Evolutionary conservation across 2,329 filamentous ascomycete species (phyloP).

Genomic region (Blastomyces emzantsi): DNA sequence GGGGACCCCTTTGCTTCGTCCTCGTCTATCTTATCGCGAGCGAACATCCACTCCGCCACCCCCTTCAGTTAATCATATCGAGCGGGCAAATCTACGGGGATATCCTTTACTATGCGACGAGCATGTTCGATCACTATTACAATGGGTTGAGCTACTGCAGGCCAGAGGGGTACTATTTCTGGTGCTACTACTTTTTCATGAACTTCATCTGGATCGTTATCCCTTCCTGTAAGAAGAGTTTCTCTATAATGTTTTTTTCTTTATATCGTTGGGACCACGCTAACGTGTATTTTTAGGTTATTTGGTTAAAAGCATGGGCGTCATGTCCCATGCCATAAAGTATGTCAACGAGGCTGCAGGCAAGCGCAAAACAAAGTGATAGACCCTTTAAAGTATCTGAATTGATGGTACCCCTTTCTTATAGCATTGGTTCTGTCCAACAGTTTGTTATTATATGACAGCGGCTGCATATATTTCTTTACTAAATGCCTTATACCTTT

Average conservation of each 20-base stretch:
- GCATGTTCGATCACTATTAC: slow-evolving; percentile 51
- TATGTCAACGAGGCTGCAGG: slow-evolving; percentile 18
- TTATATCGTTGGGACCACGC: neutral
- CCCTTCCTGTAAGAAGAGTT: slow-evolving; percentile 42
- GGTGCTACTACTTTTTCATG: slow-evolving; percentile 58
- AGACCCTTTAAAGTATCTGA: neutral
- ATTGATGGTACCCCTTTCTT: neutral
- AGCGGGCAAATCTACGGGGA: slow-evolving; percentile 58
- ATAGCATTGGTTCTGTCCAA: neutral
- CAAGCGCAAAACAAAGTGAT: slow-evolving; percentile 24
- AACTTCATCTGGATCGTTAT: slow-evolving; percentile 59
- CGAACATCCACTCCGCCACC: slow-evolving; percentile 49
- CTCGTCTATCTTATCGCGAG: slow-evolving; percentile 47
- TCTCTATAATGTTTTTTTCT: neutral
- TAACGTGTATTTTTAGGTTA: slow-evolving; percentile 22
- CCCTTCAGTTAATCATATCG: slow-evolving; percentile 52
- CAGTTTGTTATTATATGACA: neutral
- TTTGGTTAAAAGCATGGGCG: slow-evolving; percentile 25
- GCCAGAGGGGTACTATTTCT: slow-evolving; percentile 56
- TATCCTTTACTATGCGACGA: slow-evolving; percentile 55
- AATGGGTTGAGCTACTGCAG: slow-evolving; percentile 48
- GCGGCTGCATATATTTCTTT: neutral
- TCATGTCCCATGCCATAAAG: slow-evolving; percentile 25
- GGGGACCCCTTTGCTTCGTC: slow-evolving; percentile 54
- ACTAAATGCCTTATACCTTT: neutral